Evolutionary conservation across 495 filamentous ascomycete genomes (phyloP).

Genomic region (Penicillium paradoxum): DNA sequence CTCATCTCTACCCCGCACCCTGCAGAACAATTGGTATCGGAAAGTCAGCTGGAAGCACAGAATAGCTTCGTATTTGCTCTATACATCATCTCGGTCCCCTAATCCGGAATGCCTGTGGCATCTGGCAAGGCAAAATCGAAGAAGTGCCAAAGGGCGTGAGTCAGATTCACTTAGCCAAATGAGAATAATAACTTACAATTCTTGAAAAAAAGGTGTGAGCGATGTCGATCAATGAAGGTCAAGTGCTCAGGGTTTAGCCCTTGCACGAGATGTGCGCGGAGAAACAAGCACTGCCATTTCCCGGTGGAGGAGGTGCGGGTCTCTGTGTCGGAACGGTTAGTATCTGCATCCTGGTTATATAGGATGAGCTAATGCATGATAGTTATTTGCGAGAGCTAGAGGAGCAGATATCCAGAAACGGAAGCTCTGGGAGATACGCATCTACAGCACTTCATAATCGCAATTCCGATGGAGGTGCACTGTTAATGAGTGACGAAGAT

Average conservation of each 20-base stretch:
- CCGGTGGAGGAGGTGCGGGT: slow-evolving; percentile 27
- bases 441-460: background rate
- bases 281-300: slow-evolving; percentile 28
- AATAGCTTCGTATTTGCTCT: background rate
- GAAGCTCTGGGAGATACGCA: background rate
- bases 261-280: slow-evolving; percentile 31
- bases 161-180: background rate
- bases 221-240: slow-evolving; percentile 39
- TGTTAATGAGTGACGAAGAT: slow-evolving; percentile 6
- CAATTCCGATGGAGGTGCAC: background rate
- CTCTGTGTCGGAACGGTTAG: slow-evolving; percentile 30
- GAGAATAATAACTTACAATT: background rate
- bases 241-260: slow-evolving; percentile 33
- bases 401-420: slow-evolving; percentile 15
- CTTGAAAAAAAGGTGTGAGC: slow-evolving; percentile 20
- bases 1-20: slow-evolving; percentile 10
- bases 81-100: background rate
- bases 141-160: slow-evolving; percentile 26
- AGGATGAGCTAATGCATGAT: background rate
- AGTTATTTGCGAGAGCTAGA: slow-evolving; percentile 23
- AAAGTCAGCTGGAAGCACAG: slow-evolving; percentile 5
- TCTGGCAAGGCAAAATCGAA: slow-evolving; percentile 13
- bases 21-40: slow-evolving; percentile 14
- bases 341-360: background rate
- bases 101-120: slow-evolving; percentile 17